These are phyloP conservation scores for Ceratocystis destructans DNA, from an alignment of 2,329 filamentous ascomycete species.

Conservation along the genomic window DNA sequence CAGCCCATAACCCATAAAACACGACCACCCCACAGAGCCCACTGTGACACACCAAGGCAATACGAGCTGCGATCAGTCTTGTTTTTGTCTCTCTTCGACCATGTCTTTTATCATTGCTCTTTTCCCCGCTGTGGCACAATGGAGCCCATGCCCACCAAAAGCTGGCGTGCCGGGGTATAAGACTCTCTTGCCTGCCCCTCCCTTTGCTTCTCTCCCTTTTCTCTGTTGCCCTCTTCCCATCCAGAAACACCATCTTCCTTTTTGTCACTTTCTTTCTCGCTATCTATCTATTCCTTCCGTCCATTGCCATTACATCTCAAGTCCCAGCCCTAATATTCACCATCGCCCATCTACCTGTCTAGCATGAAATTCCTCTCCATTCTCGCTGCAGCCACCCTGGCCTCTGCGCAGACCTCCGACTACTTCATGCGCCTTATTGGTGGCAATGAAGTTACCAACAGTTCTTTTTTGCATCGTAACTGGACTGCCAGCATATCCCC, in stretches of 20 bases:
- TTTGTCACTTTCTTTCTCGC: neutral
- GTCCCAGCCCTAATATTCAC: neutral
- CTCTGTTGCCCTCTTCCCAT: neutral
- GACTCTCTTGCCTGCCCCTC: neutral
- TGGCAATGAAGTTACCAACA: constrained; percentile 16
- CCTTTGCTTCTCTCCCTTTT: neutral
- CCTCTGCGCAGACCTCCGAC: constrained; percentile 14
- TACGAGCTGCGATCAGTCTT: constrained; percentile 8
- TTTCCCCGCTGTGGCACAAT: neutral
- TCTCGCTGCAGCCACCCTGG: neutral
- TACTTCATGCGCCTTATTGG: constrained; percentile 18
- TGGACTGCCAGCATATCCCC: constrained; percentile 13
- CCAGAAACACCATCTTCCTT: neutral
- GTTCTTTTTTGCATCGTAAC: constrained; percentile 16
- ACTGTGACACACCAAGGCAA: neutral
- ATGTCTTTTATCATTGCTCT: neutral
- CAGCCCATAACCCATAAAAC: neutral
- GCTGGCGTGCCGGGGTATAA: neutral
- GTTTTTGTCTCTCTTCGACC: neutral
- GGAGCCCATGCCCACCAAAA: neutral
- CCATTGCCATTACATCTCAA: neutral
- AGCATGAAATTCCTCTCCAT: constrained; percentile 3
- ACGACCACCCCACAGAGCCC: neutral
- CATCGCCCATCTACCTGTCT: neutral
- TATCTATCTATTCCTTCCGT: neutral